phyloP scores from a whole-genome alignment of 2,329 filamentous ascomycete species.

The Massarina eburnea region DNA sequence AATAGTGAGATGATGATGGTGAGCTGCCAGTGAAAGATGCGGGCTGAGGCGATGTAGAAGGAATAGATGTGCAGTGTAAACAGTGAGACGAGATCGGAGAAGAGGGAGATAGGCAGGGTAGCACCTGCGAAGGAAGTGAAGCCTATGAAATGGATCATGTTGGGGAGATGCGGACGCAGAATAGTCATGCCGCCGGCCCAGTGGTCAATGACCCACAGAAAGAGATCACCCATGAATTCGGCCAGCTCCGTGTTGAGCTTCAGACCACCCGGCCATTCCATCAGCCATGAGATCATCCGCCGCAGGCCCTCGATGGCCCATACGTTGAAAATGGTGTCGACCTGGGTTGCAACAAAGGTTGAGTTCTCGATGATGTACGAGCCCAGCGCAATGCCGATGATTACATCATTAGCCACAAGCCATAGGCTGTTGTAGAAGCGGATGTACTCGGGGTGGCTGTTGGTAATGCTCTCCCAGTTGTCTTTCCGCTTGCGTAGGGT shows the following conservation, averaged over 20 bases:
- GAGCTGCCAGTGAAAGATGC: conserved; percentile 98
- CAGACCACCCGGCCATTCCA: conserved; percentile 90
- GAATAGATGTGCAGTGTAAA: conserved; percentile 96
- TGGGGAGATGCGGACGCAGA: conserved; percentile 77
- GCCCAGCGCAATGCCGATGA: conserved; percentile 94
- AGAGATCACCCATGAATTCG: conserved; percentile 90
- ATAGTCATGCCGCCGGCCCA: conserved; percentile 86
- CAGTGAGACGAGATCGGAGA: conserved; percentile 88
- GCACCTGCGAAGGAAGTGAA: conserved; percentile 94
- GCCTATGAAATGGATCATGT: conserved; percentile 88
- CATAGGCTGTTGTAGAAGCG: conserved; percentile 98
- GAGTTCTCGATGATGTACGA: conserved; percentile 98
- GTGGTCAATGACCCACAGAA: conserved; percentile 98
- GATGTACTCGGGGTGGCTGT: conserved; percentile 95
- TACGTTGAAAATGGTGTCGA: conserved; percentile 71
- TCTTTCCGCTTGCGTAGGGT: conserved; percentile 86
- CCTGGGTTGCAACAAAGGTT: conserved; percentile 75
- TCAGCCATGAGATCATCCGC: conserved; percentile 90
- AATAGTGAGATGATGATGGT: conserved; percentile 97
- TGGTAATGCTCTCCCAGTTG: conserved; percentile 94
- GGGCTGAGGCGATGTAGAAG: conserved; percentile 94
- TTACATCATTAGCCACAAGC: conserved; percentile 98
- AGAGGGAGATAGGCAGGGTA: conserved; percentile 93
- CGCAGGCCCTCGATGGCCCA: conserved; percentile 90
- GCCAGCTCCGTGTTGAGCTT: conserved; percentile 95